Percentiles rank a stretch among this genome's conserved stretches.
phyloP scores from a whole-genome alignment of 2,329 filamentous ascomycete species.

The Dothideomycetes sp. region DNA sequence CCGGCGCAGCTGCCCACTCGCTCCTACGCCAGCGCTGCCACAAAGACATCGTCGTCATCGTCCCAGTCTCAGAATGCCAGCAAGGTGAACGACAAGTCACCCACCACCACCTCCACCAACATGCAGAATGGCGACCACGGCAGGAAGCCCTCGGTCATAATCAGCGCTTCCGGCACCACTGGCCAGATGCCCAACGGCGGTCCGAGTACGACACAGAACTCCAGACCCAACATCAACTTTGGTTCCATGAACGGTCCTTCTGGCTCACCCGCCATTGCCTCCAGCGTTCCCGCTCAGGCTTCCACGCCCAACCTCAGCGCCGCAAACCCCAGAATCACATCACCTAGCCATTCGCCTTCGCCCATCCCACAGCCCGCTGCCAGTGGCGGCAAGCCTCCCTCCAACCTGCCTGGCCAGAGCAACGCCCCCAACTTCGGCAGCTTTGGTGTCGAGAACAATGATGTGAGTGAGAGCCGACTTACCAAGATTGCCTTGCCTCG shows the following conservation, averaged over 20 bases:
- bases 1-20: constrained; percentile 47
- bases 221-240: constrained; percentile 63
- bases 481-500: not conserved
- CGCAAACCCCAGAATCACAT: constrained; percentile 63
- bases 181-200: constrained; percentile 71
- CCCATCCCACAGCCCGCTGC: constrained; percentile 85
- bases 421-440: constrained; percentile 74
- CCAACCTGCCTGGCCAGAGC: constrained; percentile 59
- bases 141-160: constrained; percentile 84
- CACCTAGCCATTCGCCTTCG: constrained; percentile 79
- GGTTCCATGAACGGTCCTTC: constrained; percentile 55
- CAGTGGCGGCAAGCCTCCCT: constrained; percentile 75
- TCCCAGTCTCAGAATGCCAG: constrained; percentile 52
- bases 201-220: constrained; percentile 44
- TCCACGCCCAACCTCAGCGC: constrained; percentile 50
- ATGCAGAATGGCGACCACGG: constrained; percentile 53
- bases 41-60: constrained; percentile 41
- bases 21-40: constrained; percentile 55
- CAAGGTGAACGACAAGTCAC: constrained; percentile 61
- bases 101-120: constrained; percentile 55
- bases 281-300: constrained; percentile 55
- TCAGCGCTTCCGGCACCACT: constrained; percentile 71
- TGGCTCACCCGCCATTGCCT: constrained; percentile 50
- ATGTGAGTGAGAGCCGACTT: constrained; percentile 56
- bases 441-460: constrained; percentile 59